Base-by-base conservation (phyloP, 1,139 yeast genomes). In the Taphrina communis region DNA sequence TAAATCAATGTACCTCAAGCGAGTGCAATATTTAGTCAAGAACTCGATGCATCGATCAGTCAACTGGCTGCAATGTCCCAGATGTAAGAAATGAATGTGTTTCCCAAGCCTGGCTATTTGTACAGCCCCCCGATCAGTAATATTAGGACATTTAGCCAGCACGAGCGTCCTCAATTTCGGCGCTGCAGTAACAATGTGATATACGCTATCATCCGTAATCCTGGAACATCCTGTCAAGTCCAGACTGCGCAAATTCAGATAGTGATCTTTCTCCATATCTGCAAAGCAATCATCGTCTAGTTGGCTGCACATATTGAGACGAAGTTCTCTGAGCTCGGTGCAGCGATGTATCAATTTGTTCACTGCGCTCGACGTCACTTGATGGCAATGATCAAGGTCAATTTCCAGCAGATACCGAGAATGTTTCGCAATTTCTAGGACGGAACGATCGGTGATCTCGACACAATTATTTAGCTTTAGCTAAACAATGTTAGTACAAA, bases 61-160 rank as follows among this genome's bases (percentile, higher is more conserved):
- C 69, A 94, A 89, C 75, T 88, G 86, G 66, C 88, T 86, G 80
- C 99, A 94, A 80, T 94, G 99, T 36, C 98, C 98, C 73, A 94
- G 83, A 79, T 94, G 99, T 69, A 94, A 83, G 75, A 92, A 91
- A 77, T 93, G 97, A 73, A 94, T 82, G 75, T 88, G 88, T 75
- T 90, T 86, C 7, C 96, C 97, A 70, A 93, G 81, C 62, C 82
- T 84, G 12, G 95, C 83, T 73, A 92, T 82, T 25, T 92, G 88
- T 70, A 87, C 82, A 57, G 94, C 81, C 1, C 96, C 87, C 0
- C 88, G 84, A 80, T 94, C 98, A 0, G 97, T 91, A 41, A 94
- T 86, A 76, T 88, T 88, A 77, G 87, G 82, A 80, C 99, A 94
- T 78, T 94, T 94, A 6, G 97, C 93, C 71, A 94, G 82, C 12